Evolutionary conservation across 306 rosid genomes (phyloP).

Genomic region (Vigna hirtella): DNA sequence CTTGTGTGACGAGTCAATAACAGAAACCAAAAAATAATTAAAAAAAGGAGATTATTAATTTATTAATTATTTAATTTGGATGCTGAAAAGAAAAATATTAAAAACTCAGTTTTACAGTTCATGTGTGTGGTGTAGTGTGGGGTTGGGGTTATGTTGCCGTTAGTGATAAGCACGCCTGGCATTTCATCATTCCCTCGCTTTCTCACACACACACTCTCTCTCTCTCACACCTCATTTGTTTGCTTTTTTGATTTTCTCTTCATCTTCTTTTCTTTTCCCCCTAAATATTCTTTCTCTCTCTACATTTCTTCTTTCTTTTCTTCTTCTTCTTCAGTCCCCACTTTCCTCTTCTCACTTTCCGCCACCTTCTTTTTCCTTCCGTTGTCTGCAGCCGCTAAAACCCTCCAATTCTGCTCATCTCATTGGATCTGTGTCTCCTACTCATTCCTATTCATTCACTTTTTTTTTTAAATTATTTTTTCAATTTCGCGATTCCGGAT

Average conservation of each 20-base stretch:
- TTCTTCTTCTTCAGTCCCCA: conserved; percentile 46
- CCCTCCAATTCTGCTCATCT: conserved; percentile 37
- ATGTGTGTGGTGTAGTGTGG: conserved; percentile 59
- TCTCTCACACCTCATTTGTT: conserved; percentile 10
- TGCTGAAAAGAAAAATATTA: neutral
- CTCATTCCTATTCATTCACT: conserved; percentile 42
- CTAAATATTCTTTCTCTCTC: conserved; percentile 55
- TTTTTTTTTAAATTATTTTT: neutral
- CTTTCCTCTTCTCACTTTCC: conserved; percentile 60
- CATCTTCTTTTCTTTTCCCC: conserved; percentile 22
- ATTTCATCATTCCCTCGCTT: conserved; percentile 90
- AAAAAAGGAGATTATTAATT: neutral
- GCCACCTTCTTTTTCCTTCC: conserved; percentile 48
- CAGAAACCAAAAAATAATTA: neutral
- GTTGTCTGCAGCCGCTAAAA: conserved; percentile 13
- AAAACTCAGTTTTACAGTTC: conserved; percentile 64
- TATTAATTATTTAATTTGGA: conserved; percentile 9
- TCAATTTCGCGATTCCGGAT: conserved; percentile 39
- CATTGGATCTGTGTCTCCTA: conserved; percentile 63
- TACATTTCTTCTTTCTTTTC: conserved; percentile 45
- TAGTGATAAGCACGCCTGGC: conserved; percentile 99
- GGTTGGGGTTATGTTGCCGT: conserved; percentile 70
- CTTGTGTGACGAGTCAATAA: conserved; percentile 8
- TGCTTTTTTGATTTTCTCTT: conserved; percentile 34
- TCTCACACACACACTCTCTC: conserved; percentile 42